Evolutionary conservation across 495 filamentous ascomycete genomes (phyloP).

Genomic region (Neurospora sp.): DNA sequence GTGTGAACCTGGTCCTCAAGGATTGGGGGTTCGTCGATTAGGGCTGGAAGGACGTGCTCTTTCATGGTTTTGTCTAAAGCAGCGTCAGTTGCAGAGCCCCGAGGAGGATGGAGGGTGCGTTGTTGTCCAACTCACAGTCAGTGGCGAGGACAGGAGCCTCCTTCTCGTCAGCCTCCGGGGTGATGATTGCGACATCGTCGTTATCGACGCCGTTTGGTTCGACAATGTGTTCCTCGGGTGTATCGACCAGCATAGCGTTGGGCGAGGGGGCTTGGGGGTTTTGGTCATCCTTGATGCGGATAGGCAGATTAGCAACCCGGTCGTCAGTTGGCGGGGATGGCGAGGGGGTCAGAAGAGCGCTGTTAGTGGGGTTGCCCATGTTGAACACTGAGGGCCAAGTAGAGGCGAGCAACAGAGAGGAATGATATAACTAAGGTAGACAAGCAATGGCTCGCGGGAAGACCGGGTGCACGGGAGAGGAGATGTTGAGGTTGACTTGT

Average conservation of each 20-base stretch:
- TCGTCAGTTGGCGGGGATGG: slow-evolving; percentile 11
- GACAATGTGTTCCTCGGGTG: slow-evolving; percentile 56
- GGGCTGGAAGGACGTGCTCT: slow-evolving; percentile 52
- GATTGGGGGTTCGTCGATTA: slow-evolving; percentile 55
- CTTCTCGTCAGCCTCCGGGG: slow-evolving; percentile 42
- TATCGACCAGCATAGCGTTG: slow-evolving; percentile 62
- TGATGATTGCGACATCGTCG: slow-evolving; percentile 77
- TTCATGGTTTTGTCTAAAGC: slow-evolving; percentile 72
- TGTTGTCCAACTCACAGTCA: slow-evolving; percentile 51
- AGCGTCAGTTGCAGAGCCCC: slow-evolving; percentile 13
- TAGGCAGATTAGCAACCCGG: slow-evolving; percentile 17
- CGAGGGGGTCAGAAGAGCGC: background rate
- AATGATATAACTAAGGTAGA: background rate
- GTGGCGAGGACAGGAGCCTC: slow-evolving; percentile 41
- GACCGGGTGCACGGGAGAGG: background rate
- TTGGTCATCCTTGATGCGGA: slow-evolving; percentile 26
- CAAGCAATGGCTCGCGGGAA: background rate
- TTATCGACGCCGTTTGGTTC: slow-evolving; percentile 57
- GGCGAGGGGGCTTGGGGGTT: slow-evolving; percentile 26
- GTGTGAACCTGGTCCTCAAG: slow-evolving; percentile 70
- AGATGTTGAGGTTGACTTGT: background rate
- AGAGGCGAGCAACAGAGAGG: background rate
- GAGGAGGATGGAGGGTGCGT: background rate
- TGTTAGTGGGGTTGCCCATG: background rate
- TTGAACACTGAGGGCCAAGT: background rate